Percentiles rank a stretch among this genome's conserved stretches.
These are phyloP conservation scores for Aspergillus floridensis DNA, from an alignment of 2,329 filamentous ascomycete genomes.

Conservation along the genomic window DNA sequence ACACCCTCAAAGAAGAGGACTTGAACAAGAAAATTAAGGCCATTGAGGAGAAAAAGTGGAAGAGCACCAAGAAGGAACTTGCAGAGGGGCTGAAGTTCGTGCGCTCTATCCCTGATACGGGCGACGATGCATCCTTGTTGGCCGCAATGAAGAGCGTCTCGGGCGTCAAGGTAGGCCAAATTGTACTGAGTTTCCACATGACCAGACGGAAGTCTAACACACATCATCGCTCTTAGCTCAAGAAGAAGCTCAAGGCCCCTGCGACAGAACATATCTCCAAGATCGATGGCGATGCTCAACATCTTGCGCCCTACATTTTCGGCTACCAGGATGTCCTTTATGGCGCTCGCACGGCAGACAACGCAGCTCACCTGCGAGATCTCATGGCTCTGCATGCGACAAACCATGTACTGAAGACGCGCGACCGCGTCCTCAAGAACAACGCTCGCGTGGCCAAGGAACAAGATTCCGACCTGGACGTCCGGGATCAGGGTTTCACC, in stretches of 20 bases:
- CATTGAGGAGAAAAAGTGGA: slow-evolving; percentile 51
- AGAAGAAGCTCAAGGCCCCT: slow-evolving; percentile 63
- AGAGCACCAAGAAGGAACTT: slow-evolving; percentile 39
- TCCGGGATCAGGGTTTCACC: slow-evolving; percentile 92
- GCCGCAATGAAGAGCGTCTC: slow-evolving; percentile 31
- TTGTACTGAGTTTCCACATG: neutral
- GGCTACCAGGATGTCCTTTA: slow-evolving; percentile 79
- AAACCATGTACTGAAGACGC: slow-evolving; percentile 91
- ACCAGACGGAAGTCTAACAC: neutral
- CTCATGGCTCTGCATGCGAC: slow-evolving; percentile 78
- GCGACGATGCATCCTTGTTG: slow-evolving; percentile 25
- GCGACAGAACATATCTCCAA: slow-evolving; percentile 54
- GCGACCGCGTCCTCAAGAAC: slow-evolving; percentile 89
- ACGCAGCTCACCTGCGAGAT: slow-evolving; percentile 66
- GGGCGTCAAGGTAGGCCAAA: slow-evolving; percentile 35
- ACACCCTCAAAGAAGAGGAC: slow-evolving; percentile 61
- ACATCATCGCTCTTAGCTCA: slow-evolving; percentile 57
- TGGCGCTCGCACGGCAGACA: slow-evolving; percentile 67
- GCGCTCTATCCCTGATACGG: slow-evolving; percentile 30
- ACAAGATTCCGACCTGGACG: slow-evolving; percentile 65
- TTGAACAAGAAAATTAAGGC: slow-evolving; percentile 53
- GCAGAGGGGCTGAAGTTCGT: slow-evolving; percentile 32
- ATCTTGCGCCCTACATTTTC: slow-evolving; percentile 70
- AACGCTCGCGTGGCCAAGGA: slow-evolving; percentile 74
- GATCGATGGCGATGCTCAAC: slow-evolving; percentile 63